Conservation (phyloP, 345 rosid genomes). For the Salix caprea region DNA sequence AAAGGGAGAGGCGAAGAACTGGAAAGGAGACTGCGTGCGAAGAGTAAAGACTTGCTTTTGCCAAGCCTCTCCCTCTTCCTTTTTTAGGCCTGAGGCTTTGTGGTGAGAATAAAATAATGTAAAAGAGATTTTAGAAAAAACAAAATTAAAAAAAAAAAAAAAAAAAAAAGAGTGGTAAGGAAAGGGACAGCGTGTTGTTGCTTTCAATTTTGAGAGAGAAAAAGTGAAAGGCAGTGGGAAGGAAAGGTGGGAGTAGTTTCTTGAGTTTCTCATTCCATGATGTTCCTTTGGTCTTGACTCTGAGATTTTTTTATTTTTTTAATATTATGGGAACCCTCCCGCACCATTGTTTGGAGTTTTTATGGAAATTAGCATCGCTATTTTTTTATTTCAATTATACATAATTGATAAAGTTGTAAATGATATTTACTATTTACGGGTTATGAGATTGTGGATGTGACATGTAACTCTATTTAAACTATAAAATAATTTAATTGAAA, state of each 20-base stretch:
- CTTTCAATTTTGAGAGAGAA: conserved; percentile 36
- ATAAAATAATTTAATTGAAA: too few relatives aligned
- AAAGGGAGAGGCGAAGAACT: not conserved
- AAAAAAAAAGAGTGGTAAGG: conserved; percentile 41
- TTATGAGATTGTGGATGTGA: too few relatives aligned
- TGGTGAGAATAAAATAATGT: conserved; percentile 8
- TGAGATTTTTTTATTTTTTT: not conserved
- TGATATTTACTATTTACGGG: too few relatives aligned
- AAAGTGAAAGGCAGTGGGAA: conserved; percentile 10
- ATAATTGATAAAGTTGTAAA: too few relatives aligned
- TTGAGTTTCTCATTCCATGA: conserved; percentile 26
- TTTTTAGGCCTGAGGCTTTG: conserved; percentile 32
- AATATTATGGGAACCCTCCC: not conserved
- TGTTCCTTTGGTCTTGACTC: not conserved
- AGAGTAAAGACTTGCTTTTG: conserved; percentile 13
- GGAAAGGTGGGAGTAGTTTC: conserved; percentile 8
- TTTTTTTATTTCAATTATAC: too few relatives aligned
- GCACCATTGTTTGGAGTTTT: too few relatives aligned
- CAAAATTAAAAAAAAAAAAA: not conserved
- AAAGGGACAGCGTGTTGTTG: conserved; percentile 50
- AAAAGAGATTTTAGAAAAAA: not conserved
- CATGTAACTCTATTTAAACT: too few relatives aligned
- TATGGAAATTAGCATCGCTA: too few relatives aligned
- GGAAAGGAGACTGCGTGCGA: conserved; percentile 28
- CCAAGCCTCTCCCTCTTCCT: conserved; percentile 26